Percentiles rank a stretch among this genome's conserved stretches.
phyloP scores from a whole-genome alignment of 495 filamentous ascomycete genomes.

The Xylaria acuta region DNA sequence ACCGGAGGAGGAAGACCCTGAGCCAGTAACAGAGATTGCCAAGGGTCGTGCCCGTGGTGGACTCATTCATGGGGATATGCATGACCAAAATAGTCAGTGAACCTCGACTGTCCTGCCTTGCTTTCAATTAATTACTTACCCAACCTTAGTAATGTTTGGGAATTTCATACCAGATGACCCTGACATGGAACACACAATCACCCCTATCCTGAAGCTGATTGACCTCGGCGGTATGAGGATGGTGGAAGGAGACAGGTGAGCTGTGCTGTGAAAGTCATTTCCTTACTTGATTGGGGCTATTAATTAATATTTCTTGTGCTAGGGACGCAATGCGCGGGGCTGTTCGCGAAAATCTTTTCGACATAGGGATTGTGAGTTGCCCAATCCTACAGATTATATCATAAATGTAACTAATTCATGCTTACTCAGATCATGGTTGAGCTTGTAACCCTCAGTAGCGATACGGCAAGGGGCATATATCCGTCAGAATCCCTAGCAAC shows the following conservation, averaged over 20 bases:
- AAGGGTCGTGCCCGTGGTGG: background rate
- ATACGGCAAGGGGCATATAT: background rate
- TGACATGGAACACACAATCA: background rate
- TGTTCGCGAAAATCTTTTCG: background rate
- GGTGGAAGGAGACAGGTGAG: background rate
- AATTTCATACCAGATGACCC: background rate
- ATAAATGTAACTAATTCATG: background rate
- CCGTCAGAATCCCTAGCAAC: background rate
- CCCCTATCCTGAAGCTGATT: slow-evolving; percentile 10
- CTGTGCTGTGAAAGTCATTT: background rate
- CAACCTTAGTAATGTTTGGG: slow-evolving; percentile 2
- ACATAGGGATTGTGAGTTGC: slow-evolving; percentile 9
- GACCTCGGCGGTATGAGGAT: background rate
- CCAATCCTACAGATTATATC: background rate
- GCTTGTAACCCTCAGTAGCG: background rate
- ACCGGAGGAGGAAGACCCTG: background rate
- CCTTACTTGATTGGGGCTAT: background rate
- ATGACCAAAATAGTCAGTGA: background rate
- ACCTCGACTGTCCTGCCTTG: background rate
- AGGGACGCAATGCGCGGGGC: background rate
- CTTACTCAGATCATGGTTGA: background rate
- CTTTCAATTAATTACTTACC: background rate
- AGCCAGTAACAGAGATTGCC: background rate
- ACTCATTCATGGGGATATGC: slow-evolving; percentile 9
- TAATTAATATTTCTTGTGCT: background rate